Evolutionary conservation across 1,139 yeast genomes (phyloP).

Genomic region (Geotrichum phurueaensis): DNA sequence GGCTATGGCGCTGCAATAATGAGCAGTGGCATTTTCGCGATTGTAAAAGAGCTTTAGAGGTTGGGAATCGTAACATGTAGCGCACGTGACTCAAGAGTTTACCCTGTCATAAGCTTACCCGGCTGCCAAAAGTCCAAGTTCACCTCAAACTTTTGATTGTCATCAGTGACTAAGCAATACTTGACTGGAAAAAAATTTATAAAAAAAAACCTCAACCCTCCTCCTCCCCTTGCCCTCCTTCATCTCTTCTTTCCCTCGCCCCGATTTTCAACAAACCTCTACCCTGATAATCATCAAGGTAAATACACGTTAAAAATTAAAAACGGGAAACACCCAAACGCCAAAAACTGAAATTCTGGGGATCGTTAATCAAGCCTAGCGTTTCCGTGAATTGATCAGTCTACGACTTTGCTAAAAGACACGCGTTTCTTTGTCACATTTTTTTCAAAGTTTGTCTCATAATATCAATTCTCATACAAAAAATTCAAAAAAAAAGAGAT

Average conservation of each 20-base stretch:
- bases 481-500: background rate
- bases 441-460: background rate
- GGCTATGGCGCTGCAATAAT: constrained; percentile 1
- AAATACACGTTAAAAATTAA: background rate
- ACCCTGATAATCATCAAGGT: constrained; percentile 11
- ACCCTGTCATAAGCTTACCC: constrained; percentile 12
- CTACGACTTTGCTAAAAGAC: background rate
- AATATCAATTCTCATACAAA: background rate
- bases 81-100: background rate
- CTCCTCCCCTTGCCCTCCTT: constrained; percentile 15
- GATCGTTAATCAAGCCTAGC: background rate
- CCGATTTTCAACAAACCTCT: constrained; percentile 10
- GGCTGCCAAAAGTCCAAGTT: background rate
- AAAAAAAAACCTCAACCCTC: constrained; percentile 14
- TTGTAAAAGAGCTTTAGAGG: background rate
- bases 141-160: background rate
- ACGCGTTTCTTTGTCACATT: background rate
- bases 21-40: background rate
- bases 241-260: constrained; percentile 12
- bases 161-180: background rate
- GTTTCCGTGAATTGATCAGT: background rate
- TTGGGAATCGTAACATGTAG: background rate
- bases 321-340: background rate
- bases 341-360: background rate
- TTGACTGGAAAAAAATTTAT: background rate